Evolutionary conservation across 2,329 filamentous ascomycete species (phyloP).

Genomic region (Pyricularia grisea): DNA sequence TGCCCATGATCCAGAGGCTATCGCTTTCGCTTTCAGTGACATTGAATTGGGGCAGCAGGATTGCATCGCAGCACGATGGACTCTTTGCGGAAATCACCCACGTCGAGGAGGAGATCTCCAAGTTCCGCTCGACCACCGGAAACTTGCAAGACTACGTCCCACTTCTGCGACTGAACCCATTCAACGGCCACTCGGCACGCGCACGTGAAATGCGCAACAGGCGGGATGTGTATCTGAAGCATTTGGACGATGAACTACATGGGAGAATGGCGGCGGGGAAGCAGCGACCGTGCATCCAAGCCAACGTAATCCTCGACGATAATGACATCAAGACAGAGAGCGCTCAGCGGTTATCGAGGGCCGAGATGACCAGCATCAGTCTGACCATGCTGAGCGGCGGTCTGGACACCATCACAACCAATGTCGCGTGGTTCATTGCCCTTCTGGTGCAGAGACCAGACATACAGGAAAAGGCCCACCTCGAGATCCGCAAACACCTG

Average conservation of each 20-base stretch:
- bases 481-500: constrained; percentile 47
- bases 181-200: constrained; percentile 46
- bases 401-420: constrained; percentile 56
- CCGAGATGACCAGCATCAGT: constrained; percentile 56
- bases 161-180: constrained; percentile 56
- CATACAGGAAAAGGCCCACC: constrained; percentile 49
- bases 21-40: constrained; percentile 52
- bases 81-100: constrained; percentile 55
- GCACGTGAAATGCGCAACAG: constrained; percentile 53
- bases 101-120: constrained; percentile 51
- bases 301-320: constrained; percentile 10
- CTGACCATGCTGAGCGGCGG: constrained; percentile 64
- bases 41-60: constrained; percentile 56
- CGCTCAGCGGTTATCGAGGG: constrained; percentile 24
- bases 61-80: constrained; percentile 46
- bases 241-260: constrained; percentile 47
- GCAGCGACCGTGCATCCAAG: constrained; percentile 19
- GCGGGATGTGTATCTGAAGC: constrained; percentile 41
- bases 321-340: neutral
- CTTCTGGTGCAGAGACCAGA: constrained; percentile 50
- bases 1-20: constrained; percentile 56
- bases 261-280: constrained; percentile 17
- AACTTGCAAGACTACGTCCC: constrained; percentile 70
- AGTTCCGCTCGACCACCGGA: constrained; percentile 58
- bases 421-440: constrained; percentile 56